phyloP scores from a whole-genome alignment of 768 basidiomycete genomes.

The Tylopilus plumbeoviolaceoides region DNA sequence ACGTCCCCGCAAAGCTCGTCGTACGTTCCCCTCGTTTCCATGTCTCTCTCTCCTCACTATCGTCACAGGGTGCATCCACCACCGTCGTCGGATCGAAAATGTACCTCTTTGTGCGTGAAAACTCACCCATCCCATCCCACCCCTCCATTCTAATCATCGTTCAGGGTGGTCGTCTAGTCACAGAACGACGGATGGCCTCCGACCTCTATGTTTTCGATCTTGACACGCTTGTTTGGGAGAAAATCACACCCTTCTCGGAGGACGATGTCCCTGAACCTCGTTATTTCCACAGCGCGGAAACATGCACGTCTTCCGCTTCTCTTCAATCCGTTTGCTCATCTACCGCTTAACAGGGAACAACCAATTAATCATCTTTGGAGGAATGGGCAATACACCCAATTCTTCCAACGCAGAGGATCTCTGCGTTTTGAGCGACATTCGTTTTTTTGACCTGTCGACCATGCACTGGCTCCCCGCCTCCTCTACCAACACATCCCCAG shows the following conservation, averaged over 20 bases:
- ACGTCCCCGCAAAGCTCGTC: conserved; percentile 85
- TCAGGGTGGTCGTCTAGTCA: conserved; percentile 83
- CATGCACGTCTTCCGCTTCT: conserved; percentile 45
- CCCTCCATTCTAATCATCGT: background rate
- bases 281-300: conserved; percentile 93
- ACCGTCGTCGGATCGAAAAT: conserved; percentile 84
- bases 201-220: conserved; percentile 92
- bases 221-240: conserved; percentile 76
- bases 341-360: conserved; percentile 58
- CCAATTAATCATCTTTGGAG: conserved; percentile 89
- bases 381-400: conserved; percentile 83
- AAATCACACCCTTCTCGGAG: conserved; percentile 52
- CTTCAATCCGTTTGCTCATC: conserved; percentile 10
- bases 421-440: conserved; percentile 90
- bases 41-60: background rate
- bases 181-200: conserved; percentile 82
- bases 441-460: conserved; percentile 75
- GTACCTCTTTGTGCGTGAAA: conserved; percentile 75
- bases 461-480: conserved; percentile 64
- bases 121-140: no score
- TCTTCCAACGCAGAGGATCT: conserved; percentile 72
- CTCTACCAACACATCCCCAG: conserved; percentile 29
- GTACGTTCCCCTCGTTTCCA: conserved; percentile 42
- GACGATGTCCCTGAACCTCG: conserved; percentile 76
- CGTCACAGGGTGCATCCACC: conserved; percentile 78